Conservation (phyloP, 225 moss, liverwort and hornwort genomes). For the Ulota crispa region DNA sequence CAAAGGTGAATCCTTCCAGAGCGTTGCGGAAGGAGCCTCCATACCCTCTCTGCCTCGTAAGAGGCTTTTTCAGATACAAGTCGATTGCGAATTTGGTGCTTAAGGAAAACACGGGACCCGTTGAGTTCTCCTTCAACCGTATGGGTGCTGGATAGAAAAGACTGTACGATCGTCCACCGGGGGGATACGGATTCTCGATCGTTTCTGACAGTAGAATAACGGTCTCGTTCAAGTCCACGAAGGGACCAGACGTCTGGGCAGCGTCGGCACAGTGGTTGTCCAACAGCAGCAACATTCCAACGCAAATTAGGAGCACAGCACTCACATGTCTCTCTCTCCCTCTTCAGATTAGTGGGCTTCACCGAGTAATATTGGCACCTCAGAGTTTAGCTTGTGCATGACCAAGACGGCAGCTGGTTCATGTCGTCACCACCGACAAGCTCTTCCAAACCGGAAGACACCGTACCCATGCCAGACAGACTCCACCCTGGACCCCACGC, state of each 20-base stretch:
- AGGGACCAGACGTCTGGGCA: neutral
- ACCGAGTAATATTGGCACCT: neutral
- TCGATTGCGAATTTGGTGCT: neutral
- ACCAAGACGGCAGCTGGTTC: neutral
- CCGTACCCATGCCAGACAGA: neutral
- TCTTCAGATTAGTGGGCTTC: neutral
- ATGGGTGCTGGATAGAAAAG: neutral
- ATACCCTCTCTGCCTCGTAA: neutral
- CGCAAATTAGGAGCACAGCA: neutral
- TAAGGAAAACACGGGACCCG: neutral
- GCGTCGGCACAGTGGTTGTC: neutral
- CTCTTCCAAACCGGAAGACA: neutral
- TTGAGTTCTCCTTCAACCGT: neutral
- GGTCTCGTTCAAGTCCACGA: neutral
- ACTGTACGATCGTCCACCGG: neutral
- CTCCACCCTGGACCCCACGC: too few species aligned
- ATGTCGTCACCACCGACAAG: neutral
- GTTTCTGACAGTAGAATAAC: too few species aligned
- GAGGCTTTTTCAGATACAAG: fast-evolving
- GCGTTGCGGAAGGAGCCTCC: neutral
- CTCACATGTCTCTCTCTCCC: neutral
- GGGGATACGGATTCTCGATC: too few species aligned
- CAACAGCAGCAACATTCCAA: neutral
- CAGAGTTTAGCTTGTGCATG: neutral
- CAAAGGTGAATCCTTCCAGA: conserved; percentile 1